These are phyloP conservation scores for Breynia disticha DNA, from an alignment of 441 rosid species.

Conservation along the genomic window DNA sequence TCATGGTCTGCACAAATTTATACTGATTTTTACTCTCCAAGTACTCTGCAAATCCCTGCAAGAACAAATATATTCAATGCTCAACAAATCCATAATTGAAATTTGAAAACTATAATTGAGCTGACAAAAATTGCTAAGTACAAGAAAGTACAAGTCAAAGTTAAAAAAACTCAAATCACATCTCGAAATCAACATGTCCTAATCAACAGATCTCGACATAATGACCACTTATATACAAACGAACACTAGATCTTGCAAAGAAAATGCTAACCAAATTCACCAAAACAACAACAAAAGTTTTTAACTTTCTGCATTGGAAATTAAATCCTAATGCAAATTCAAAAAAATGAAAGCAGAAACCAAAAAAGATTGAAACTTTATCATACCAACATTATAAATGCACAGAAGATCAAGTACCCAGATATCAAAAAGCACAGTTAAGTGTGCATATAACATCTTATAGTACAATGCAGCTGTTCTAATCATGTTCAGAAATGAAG, in stretches of 20 bases:
- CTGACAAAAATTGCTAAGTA: slow-evolving; percentile 1
- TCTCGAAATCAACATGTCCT: slow-evolving; percentile 8
- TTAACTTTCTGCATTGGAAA: not conserved
- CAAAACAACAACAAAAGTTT: not conserved
- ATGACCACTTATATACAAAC: no score
- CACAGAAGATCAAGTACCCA: slow-evolving; percentile 10
- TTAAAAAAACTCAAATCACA: slow-evolving; percentile 5
- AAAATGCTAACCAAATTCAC: no score
- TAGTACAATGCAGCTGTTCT: not conserved
- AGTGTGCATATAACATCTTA: slow-evolving; percentile 1
- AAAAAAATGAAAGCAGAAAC: slow-evolving; percentile 5
- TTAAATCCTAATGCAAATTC: slow-evolving; percentile 8
- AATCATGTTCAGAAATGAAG: slow-evolving; percentile 6
- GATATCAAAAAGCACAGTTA: slow-evolving; percentile 12
- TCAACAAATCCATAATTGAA: not conserved
- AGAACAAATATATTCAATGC: slow-evolving; percentile 5
- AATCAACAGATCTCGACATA: slow-evolving; percentile 25
- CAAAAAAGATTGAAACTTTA: not conserved
- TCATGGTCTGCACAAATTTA: slow-evolving; percentile 25
- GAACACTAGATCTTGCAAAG: no score
- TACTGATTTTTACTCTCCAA: not conserved
- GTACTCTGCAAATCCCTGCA: slow-evolving; percentile 35
- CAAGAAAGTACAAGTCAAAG: not conserved
- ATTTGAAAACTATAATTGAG: no score
- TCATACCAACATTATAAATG: no score